These are phyloP conservation scores for Pseudofabraea citricarpa DNA, from an alignment of 2,329 filamentous ascomycete species.

Conservation along the genomic window DNA sequence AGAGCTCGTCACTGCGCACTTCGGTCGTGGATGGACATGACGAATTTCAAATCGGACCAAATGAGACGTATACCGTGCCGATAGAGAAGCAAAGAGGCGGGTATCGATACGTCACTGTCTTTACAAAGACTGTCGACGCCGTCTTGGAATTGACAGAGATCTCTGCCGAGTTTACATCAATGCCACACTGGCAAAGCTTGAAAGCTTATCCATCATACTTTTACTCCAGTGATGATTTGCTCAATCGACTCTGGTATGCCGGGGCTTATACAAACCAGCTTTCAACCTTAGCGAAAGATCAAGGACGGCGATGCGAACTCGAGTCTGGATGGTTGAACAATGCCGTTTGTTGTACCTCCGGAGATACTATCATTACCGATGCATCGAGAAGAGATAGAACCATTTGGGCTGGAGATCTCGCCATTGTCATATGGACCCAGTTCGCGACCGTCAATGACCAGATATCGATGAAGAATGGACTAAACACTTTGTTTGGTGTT, in stretches of 20 bases:
- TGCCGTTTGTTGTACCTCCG: slow-evolving; percentile 26
- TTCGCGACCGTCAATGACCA: slow-evolving; percentile 1
- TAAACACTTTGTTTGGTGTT: slow-evolving; percentile 36
- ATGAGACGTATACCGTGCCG: slow-evolving; percentile 6
- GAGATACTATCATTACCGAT: slow-evolving; percentile 30
- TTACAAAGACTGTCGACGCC: background rate
- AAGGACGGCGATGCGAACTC: slow-evolving; percentile 18
- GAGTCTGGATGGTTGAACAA: slow-evolving; percentile 31
- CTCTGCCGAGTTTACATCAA: slow-evolving; percentile 1
- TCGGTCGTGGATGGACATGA: slow-evolving; percentile 6
- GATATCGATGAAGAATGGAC: slow-evolving; percentile 29
- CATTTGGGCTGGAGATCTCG: slow-evolving; percentile 57
- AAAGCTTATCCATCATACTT: slow-evolving; percentile 32
- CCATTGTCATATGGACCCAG: background rate
- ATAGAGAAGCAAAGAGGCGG: slow-evolving; percentile 3
- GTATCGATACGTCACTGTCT: slow-evolving; percentile 1
- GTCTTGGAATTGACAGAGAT: background rate
- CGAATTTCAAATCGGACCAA: slow-evolving; percentile 7
- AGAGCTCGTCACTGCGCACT: slow-evolving; percentile 5
- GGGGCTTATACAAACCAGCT: slow-evolving; percentile 35
- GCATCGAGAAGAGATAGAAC: slow-evolving; percentile 52
- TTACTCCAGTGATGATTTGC: slow-evolving; percentile 32
- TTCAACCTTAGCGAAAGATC: slow-evolving; percentile 17
- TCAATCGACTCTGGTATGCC: slow-evolving; percentile 46
- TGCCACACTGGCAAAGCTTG: background rate